phyloP scores from a whole-genome alignment of 495 filamentous ascomycete species.

The Penicillium verhagenii region DNA sequence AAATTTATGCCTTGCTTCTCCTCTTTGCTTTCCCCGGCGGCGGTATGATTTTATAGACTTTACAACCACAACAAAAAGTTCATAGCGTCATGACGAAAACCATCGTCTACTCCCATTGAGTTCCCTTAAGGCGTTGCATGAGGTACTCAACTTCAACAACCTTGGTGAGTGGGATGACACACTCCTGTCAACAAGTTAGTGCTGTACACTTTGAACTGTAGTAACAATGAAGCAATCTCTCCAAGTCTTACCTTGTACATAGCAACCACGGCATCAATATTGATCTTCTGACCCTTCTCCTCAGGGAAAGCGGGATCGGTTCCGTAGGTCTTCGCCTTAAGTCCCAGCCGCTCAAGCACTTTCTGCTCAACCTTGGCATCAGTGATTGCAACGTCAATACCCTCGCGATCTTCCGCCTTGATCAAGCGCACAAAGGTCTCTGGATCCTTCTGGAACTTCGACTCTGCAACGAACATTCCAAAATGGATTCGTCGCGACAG shows the following conservation, averaged over 20 bases:
- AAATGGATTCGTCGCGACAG: slow-evolving; percentile 93
- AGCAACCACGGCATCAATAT: slow-evolving; percentile 85
- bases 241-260: slow-evolving; percentile 75
- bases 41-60: slow-evolving; percentile 12
- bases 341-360: slow-evolving; percentile 79
- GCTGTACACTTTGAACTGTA: not conserved
- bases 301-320: slow-evolving; percentile 75
- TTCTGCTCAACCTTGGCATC: slow-evolving; percentile 85
- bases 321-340: slow-evolving; percentile 96
- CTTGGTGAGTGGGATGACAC: slow-evolving; percentile 95
- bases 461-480: slow-evolving; percentile 97
- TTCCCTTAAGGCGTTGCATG: slow-evolving; percentile 82
- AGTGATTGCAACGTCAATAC: slow-evolving; percentile 88
- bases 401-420: slow-evolving; percentile 69
- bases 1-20: slow-evolving; percentile 1
- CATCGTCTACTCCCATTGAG: slow-evolving; percentile 54
- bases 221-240: not conserved
- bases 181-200: slow-evolving; percentile 55
- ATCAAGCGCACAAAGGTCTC: slow-evolving; percentile 81
- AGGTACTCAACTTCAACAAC: slow-evolving; percentile 97
- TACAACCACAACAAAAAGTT: slow-evolving; percentile 16
- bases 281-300: slow-evolving; percentile 68
- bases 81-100: slow-evolving; percentile 24
- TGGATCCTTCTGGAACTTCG: slow-evolving; percentile 87
- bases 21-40: not conserved